Evolutionary conservation across 345 rosid genomes (phyloP).

Genomic region (Clausena lansium): DNA sequence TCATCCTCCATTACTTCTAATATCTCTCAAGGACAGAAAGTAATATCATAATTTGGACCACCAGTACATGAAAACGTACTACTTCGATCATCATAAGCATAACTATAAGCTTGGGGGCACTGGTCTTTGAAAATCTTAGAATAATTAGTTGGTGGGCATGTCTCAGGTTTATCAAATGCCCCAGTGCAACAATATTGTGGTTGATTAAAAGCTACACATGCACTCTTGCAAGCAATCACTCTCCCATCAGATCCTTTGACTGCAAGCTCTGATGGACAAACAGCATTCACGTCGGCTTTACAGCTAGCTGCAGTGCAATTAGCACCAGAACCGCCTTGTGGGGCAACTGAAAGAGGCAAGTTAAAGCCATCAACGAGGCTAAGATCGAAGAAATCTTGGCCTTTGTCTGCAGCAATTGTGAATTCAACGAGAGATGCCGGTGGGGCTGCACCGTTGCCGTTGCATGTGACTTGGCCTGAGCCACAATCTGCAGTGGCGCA

Average conservation of each 20-base stretch:
- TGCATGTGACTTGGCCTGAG: constrained; percentile 31
- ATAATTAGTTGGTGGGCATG: constrained; percentile 26
- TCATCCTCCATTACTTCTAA: too few relatives aligned
- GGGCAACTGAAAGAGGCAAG: constrained; percentile 33
- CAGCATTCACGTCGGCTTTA: constrained; percentile 23
- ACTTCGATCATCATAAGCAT: constrained; percentile 33
- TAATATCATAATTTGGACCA: constrained; percentile 19
- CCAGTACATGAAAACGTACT: constrained; percentile 29
- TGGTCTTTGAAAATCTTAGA: constrained; percentile 25
- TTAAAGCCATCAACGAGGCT: constrained; percentile 50
- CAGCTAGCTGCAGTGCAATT: constrained; percentile 26
- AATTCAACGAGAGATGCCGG: constrained; percentile 35
- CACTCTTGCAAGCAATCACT: constrained; percentile 39
- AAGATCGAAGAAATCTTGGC: constrained; percentile 34
- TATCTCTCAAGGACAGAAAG: constrained; percentile 27
- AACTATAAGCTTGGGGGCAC: constrained; percentile 35
- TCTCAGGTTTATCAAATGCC: background rate
- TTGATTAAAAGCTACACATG: constrained; percentile 27
- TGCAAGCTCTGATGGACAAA: constrained; percentile 28
- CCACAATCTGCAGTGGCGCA: constrained; percentile 39
- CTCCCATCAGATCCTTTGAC: constrained; percentile 23
- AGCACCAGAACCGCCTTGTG: constrained; percentile 26
- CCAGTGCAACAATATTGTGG: constrained; percentile 44
- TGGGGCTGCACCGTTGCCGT: constrained; percentile 30
- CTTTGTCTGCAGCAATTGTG: constrained; percentile 9